Evolutionary conservation across 371 early-diverging fungal genomes (phyloP), one percentile per base, ranked within the genome.

Genomic region (Mortierella polycephala): DNA sequence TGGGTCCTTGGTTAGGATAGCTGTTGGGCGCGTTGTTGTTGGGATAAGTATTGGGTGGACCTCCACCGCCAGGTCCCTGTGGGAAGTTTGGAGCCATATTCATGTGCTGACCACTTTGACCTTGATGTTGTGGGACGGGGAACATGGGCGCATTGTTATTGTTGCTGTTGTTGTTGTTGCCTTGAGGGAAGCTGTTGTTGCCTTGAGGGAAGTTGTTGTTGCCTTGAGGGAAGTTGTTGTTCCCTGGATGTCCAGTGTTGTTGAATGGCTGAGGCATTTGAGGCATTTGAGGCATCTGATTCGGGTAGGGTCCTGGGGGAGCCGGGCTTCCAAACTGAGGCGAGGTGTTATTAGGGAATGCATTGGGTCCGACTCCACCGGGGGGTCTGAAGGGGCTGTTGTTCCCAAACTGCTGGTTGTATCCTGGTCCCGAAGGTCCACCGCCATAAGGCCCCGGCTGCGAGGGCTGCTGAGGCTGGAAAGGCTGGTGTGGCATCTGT

Each of bases 261-360:
- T 63, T 60, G 51, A 68, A 74, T 13, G 74, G 67, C n/a, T 67
- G 69, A 7, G 74, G 69, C 62, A 73, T 66, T 8, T 64, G 60
- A 40, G 63, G 63, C 65, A 74, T 67, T 5, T 64, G 60, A 18
- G 63, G 63, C 63, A 63, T 65, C 2, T 40, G 57, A 20, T 50
- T 62, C 18, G 71, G 71, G 55, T 55, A 71, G 50, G 64, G 64
- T n/a, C 65, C 71, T 13, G 68, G 55, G 21, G 39, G 44, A 11
- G 16, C 21, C 21, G 69, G 21, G 40, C 42, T 55, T 7, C 62
- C 44, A 41, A 68, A 61, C n/a, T 54, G 69, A 21, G 62, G 57
- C 44, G 61, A 44, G 1, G 57, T 23, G 46, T 62, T 62, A 20
- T 13, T 52, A 23, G 72, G 52, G 55, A 42, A 72, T n/a, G 62